Percentiles rank a stretch among this genome's conserved stretches.
Evolutionary conservation across 108 stramenopile species (phyloP).

Genomic region (Skeletonema marinoi): DNA sequence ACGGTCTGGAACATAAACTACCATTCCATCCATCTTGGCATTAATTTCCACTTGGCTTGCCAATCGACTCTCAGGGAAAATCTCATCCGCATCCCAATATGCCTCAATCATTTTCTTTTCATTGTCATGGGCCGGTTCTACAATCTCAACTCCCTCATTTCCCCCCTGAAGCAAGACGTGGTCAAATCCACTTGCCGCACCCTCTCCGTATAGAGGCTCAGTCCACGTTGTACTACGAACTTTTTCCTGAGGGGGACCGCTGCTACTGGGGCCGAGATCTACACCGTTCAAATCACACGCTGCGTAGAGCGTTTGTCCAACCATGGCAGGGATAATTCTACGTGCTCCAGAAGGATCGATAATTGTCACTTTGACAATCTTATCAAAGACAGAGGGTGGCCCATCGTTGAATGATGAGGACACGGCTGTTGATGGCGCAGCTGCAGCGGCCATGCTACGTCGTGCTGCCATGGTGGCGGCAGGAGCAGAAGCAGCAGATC

Average conservation of each 20-base stretch:
- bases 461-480: constrained; percentile 11
- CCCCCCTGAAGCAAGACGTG: constrained; percentile 75
- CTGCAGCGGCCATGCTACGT: constrained; percentile 39
- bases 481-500: constrained; percentile 10
- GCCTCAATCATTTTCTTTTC: constrained; percentile 69
- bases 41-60: constrained; percentile 71
- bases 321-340: constrained; percentile 70
- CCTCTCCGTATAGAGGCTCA: constrained; percentile 89
- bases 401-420: constrained; percentile 32
- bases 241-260: constrained; percentile 54
- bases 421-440: constrained; percentile 31
- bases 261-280: constrained; percentile 77
- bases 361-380: constrained; percentile 76
- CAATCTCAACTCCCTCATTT: constrained; percentile 57
- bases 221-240: constrained; percentile 71
- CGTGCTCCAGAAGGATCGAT: constrained; percentile 87
- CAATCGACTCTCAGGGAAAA: constrained; percentile 79
- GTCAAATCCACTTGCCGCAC: constrained; percentile 84
- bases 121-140: constrained; percentile 49
- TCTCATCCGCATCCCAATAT: constrained; percentile 91
- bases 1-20: constrained; percentile 89
- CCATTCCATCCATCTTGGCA: constrained; percentile 90
- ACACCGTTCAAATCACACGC: constrained; percentile 79
- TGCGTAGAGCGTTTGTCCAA: constrained; percentile 79
- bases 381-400: constrained; percentile 74